Conservation (phyloP, 2,329 filamentous ascomycete species). For the Cryphonectria naterciae region DNA sequence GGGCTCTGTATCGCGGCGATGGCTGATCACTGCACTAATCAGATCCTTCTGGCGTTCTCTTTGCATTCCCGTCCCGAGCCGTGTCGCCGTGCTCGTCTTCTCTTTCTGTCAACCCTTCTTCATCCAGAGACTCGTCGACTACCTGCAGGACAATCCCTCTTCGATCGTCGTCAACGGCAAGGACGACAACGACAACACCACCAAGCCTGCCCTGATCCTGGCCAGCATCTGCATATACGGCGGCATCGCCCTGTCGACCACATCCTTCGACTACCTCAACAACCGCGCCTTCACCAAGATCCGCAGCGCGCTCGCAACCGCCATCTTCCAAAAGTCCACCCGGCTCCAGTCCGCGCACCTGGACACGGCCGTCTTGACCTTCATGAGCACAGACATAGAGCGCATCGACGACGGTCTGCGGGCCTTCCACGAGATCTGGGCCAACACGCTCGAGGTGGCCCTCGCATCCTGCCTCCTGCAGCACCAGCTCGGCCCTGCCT, state of each 20-base stretch:
- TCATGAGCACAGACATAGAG: conserved; percentile 35
- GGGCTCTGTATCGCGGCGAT: conserved; percentile 11
- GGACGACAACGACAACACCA: conserved; percentile 24
- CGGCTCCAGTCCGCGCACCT: conserved; percentile 30
- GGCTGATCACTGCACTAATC: conserved; percentile 38
- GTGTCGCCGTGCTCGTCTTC: conserved; percentile 44
- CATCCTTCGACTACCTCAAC: conserved; percentile 40
- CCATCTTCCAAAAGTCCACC: conserved; percentile 41
- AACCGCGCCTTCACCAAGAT: conserved; percentile 28
- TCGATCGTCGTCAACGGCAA: conserved; percentile 7
- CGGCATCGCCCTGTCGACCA: conserved; percentile 40
- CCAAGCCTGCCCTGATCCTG: conserved; percentile 40
- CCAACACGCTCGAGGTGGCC: conserved; percentile 28
- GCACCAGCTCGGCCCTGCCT: conserved; percentile 22
- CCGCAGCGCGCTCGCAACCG: conserved; percentile 37
- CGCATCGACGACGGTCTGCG: conserved; percentile 30
- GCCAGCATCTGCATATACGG: conserved; percentile 38
- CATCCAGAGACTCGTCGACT: conserved; percentile 43
- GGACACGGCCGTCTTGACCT: conserved; percentile 30
- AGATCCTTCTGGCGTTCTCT: conserved; percentile 18
- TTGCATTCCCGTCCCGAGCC: conserved; percentile 41
- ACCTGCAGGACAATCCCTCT: conserved; percentile 34
- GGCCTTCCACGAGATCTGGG: conserved; percentile 29
- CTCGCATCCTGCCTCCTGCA: conserved; percentile 29
- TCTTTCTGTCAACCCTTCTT: conserved; percentile 49